Evolutionary conservation across 2,329 filamentous ascomycete species (phyloP), one percentile per base, ranked within the genome.

Genomic region (Diaporthe australafricana): DNA sequence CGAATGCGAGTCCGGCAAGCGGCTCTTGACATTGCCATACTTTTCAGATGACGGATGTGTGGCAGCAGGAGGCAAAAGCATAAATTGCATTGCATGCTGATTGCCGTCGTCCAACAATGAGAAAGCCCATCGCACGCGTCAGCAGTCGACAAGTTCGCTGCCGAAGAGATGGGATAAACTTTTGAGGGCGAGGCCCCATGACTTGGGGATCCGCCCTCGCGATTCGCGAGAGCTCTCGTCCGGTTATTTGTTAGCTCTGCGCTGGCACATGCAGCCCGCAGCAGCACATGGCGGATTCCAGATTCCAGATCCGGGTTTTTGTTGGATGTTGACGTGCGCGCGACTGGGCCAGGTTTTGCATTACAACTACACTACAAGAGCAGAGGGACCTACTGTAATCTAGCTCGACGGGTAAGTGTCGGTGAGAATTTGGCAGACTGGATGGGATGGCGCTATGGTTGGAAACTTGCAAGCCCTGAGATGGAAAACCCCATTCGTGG

Each of bases 391-490:
- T 35, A n/a, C n/a, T n/a, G n/a, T n/a, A n/a, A 65, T n/a, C 45
- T 65, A 65, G 45, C 60, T 50, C n/a, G 60, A 50, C 60, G 70
- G 63, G 16, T 60, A 68, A 68, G 25, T 38, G 63, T 68, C 63
- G 70, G 70, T 71, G 70, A 50, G 68, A 56, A 57, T 17, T n/a
- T 47, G 62, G 50, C 63, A 66, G 47, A 48, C 38, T 32, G 40
- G 42, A 22, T 12, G 25, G 57, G 40, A 35, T 7, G 60, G 60
- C 60, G 60, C 60, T 65, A 65, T 45, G 60, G 30, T 42, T 25
- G 22, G 60, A 63, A n/a, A 22, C 30, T 65, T 38, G 60, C 60
- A 50, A 65, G 45, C 60, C 60, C 38, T 50, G 45, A 25, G 35
- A 30, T 35, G 32, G 60, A 38, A 16, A 25, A 12, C 20, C 42